Conservation (phyloP, 1,284 basidiomycete genomes). For the Pholiota adiposa region DNA sequence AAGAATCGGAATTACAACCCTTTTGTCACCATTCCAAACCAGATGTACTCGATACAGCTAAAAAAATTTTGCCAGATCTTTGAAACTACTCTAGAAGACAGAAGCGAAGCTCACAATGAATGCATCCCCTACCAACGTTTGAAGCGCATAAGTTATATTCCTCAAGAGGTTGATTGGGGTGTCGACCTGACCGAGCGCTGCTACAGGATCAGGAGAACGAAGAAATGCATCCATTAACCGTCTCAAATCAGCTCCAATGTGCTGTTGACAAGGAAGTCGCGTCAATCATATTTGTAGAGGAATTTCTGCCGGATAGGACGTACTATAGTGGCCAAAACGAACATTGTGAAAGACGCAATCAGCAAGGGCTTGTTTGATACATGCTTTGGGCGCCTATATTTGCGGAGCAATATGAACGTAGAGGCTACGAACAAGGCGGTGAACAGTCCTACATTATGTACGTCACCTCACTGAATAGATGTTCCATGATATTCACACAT, state of each 20-base stretch:
- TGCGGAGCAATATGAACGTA: slow-evolving; percentile 6
- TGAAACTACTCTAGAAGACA: not conserved
- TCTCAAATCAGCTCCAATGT: slow-evolving; percentile 10
- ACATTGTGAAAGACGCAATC: slow-evolving; percentile 9
- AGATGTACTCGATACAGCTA: slow-evolving; percentile 14
- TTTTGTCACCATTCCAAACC: slow-evolving; percentile 11
- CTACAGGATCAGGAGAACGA: not conserved
- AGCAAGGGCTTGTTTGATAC: slow-evolving; percentile 6
- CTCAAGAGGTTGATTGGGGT: slow-evolving; percentile 8
- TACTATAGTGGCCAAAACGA: slow-evolving; percentile 6
- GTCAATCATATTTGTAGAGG: not conserved
- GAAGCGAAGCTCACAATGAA: slow-evolving; percentile 13
- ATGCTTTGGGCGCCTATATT: not conserved
- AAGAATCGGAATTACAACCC: slow-evolving; percentile 4
- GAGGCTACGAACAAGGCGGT: slow-evolving; percentile 7
- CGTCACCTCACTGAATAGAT: not conserved
- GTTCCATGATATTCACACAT: not conserved
- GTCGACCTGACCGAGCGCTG: slow-evolving; percentile 3
- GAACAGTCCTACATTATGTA: slow-evolving; percentile 3
- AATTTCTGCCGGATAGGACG: not conserved
- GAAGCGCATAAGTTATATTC: slow-evolving; percentile 8
- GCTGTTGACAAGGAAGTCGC: not conserved
- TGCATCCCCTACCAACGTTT: slow-evolving; percentile 16
- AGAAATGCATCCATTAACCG: slow-evolving; percentile 14
- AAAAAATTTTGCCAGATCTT: not conserved